Base-by-base conservation (phyloP, 1,284 basidiomycete species). In the Puccinia triticina region DNA sequence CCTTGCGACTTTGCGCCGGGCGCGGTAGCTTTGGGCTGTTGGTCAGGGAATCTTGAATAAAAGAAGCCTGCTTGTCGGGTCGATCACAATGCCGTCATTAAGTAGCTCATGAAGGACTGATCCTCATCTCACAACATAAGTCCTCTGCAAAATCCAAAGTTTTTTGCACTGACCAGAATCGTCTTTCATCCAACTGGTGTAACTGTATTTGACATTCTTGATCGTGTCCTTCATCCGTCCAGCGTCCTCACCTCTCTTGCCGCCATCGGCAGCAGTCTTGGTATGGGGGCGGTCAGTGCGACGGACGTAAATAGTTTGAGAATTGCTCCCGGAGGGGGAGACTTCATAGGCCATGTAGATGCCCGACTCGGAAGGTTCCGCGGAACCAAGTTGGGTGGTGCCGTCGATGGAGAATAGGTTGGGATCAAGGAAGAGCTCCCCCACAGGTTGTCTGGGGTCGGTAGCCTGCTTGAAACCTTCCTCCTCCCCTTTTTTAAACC, bases 341-440 rank as follows among this genome's bases (percentile, higher is more conserved):
- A 83, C 74, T 43, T 72, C 92, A 85, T 94, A 94, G 0, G 93
- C 93, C 85, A 90, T 93, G 84, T 91, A 91, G 85, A 91, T 90
- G 37, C 92, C 93, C 79, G 89, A 90, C 48, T 89, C 89, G 23
- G 92, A 92, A 85, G 93, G 92, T 48, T 90, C 88, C 18, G 89
- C 89, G 7, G 89, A 88, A 11, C 89, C 87, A 46, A 94, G 87
- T 18, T 92, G 89, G 21, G 91, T 90, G 0, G 92, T 92, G n/a
- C 92, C 93, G 85, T 94, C 93, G 14, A 89, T 88, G 23, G 91
- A 90, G 18, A 94, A 88, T 40, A 92, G 86, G 86, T 94, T 94
- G 16, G 92, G 90, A 86, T 94, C 92, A 84, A 94, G 93, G 87
- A 92, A 94, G 14, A 93, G 88, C 85, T 93, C 92, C 59, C 89